phyloP scores from a whole-genome alignment of 768 basidiomycete genomes.

The Lentinula boryana region DNA sequence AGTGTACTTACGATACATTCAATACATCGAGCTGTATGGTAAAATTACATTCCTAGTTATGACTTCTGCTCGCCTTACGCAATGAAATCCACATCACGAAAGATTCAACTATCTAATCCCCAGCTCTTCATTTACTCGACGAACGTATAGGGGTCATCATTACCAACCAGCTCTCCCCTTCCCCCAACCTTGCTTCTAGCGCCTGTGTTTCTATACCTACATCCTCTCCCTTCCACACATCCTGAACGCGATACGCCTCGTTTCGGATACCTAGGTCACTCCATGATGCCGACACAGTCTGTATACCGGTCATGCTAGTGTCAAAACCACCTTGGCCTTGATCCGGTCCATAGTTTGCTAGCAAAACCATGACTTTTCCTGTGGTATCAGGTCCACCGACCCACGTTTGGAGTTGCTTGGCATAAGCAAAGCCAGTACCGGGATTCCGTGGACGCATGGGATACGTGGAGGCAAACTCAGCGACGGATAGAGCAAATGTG shows the following conservation, averaged over 20 bases:
- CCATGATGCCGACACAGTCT: constrained; percentile 1
- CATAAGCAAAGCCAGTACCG: background rate
- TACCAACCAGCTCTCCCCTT: constrained; percentile 4
- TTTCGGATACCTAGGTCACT: background rate
- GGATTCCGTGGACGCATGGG: constrained; percentile 5
- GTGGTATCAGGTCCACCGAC: constrained; percentile 2
- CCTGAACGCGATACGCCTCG: background rate
- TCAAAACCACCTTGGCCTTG: constrained; percentile 6
- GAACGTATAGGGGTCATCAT: background rate
- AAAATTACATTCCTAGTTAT: background rate
- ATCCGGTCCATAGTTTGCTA: constrained; percentile 7
- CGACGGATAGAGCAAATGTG: constrained; percentile 1
- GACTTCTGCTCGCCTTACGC: background rate
- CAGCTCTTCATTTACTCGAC: background rate
- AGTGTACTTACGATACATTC: too few species aligned
- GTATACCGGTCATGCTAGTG: background rate
- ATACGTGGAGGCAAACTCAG: background rate
- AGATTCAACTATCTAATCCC: background rate
- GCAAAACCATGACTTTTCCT: constrained; percentile 2
- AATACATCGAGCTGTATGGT: background rate
- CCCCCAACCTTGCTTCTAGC: constrained; percentile 3
- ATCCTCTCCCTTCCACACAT: constrained; percentile 6
- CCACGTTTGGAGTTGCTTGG: constrained; percentile 7
- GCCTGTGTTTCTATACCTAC: background rate
- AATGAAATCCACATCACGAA: background rate